phyloP scores from a whole-genome alignment of 768 basidiomycete genomes.

The Floccularia luteovirens region DNA sequence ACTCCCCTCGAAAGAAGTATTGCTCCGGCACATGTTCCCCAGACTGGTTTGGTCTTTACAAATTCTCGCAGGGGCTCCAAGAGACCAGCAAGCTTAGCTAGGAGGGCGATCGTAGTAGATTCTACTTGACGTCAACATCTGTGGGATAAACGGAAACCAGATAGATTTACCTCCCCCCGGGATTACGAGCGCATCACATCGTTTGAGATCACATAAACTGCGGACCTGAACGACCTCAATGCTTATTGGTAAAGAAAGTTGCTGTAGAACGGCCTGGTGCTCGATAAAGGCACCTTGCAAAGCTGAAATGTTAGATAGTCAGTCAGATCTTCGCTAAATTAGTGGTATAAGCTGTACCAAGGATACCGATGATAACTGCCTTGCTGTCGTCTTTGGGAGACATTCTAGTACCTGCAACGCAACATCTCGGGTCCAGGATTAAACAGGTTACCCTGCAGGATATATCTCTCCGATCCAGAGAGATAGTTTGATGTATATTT shows the following conservation, averaged over 20 bases:
- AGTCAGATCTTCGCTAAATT: slow-evolving; percentile 4
- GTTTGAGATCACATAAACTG: slow-evolving; percentile 62
- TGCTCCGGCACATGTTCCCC: slow-evolving; percentile 96
- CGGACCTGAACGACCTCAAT: slow-evolving; percentile 56
- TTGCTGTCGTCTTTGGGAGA: not conserved
- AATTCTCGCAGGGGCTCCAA: slow-evolving; percentile 76
- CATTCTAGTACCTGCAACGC: too few relatives aligned
- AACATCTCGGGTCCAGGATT: too few relatives aligned
- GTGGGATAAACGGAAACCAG: slow-evolving; percentile 1
- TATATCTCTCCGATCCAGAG: too few relatives aligned
- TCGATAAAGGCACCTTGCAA: slow-evolving; percentile 92
- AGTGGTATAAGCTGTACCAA: slow-evolving; percentile 24
- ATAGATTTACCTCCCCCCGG: slow-evolving; percentile 73
- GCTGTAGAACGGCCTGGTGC: slow-evolving; percentile 67
- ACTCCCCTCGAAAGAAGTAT: slow-evolving; percentile 76
- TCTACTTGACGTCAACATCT: slow-evolving; percentile 34
- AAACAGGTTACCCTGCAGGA: too few relatives aligned
- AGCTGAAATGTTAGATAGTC: slow-evolving; percentile 37
- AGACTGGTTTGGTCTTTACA: slow-evolving; percentile 66
- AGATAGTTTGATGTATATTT: too few relatives aligned
- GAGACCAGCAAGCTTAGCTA: slow-evolving; percentile 67
- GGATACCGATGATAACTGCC: slow-evolving; percentile 35
- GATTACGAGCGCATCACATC: slow-evolving; percentile 83
- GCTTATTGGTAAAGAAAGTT: slow-evolving; percentile 35
- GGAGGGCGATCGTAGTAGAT: slow-evolving; percentile 85